phyloP scores from a whole-genome alignment of 176 grass and related monocot genomes.

The Avena atlantica region DNA sequence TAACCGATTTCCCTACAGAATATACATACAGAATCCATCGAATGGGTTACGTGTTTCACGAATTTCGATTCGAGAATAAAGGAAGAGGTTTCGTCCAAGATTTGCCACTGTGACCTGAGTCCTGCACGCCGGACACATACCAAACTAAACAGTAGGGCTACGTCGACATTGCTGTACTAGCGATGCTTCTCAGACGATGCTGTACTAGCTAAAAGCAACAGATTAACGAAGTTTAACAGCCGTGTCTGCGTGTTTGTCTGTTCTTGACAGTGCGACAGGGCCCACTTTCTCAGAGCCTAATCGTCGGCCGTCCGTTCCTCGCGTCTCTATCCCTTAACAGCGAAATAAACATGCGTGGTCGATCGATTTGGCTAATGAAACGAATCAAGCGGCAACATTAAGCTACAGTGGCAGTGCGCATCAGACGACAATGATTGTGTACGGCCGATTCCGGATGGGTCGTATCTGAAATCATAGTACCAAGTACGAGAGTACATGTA shows the following conservation, averaged over 20 bases:
- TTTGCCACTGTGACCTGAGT: neutral
- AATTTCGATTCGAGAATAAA: neutral
- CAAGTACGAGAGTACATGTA: neutral
- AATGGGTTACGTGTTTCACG: neutral
- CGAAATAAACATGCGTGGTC: neutral
- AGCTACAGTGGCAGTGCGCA: neutral
- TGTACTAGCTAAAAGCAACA: conserved; percentile 14
- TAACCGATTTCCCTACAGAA: neutral
- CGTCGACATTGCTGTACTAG: neutral
- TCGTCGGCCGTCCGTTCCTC: conserved; percentile 18
- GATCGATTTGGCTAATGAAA: neutral
- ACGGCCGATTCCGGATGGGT: conserved; percentile 3
- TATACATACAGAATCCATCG: neutral
- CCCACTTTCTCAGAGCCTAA: neutral
- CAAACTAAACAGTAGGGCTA: neutral
- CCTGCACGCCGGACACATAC: neutral
- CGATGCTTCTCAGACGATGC: neutral
- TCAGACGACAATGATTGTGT: neutral
- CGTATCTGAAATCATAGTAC: conserved; percentile 19
- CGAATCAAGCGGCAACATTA: neutral
- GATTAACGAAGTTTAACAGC: neutral
- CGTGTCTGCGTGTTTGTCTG: neutral
- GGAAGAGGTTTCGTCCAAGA: neutral
- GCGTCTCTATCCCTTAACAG: conserved; percentile 20
- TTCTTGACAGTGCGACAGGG: neutral